phyloP scores from a whole-genome alignment of 1,139 yeast genomes.

The Taphrina betulina region DNA sequence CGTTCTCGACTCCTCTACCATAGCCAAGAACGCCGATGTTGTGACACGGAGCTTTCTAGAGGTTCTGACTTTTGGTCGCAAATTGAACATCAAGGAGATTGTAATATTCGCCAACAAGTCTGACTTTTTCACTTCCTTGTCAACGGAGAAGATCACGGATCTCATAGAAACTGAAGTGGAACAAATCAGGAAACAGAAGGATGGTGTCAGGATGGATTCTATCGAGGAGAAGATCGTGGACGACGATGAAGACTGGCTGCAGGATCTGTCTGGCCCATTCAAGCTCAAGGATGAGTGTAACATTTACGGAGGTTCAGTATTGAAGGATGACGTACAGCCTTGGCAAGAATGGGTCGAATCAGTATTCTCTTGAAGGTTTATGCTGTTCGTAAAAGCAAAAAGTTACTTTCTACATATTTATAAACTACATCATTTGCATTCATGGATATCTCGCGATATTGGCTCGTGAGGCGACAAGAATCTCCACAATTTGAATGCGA shows the following conservation, averaged over 20 bases:
- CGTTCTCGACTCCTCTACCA: conserved; percentile 19
- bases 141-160: conserved; percentile 8
- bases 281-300: conserved; percentile 10
- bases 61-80: conserved; percentile 12
- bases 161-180: conserved; percentile 13
- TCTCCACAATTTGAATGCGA: too few species aligned
- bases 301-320: conserved; percentile 16
- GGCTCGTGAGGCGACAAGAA: too few species aligned
- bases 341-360: conserved; percentile 22
- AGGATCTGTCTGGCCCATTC: conserved; percentile 14
- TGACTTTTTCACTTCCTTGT: conserved; percentile 24
- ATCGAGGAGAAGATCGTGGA: conserved; percentile 18
- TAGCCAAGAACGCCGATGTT: conserved; percentile 7
- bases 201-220: conserved; percentile 21
- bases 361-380: background rate
- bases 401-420: too few species aligned
- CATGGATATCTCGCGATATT: too few species aligned
- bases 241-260: conserved; percentile 18
- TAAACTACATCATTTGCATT: too few species aligned
- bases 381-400: too few species aligned
- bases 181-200: conserved; percentile 7
- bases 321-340: conserved; percentile 10
- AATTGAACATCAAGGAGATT: background rate
- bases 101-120: conserved; percentile 25
- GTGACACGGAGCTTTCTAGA: conserved; percentile 8